Percentiles rank a stretch among this genome's conserved stretches.
These are phyloP conservation scores for Kickxella alabastrina DNA, from an alignment of 192 early-diverging fungal genomes.

Conservation along the genomic window DNA sequence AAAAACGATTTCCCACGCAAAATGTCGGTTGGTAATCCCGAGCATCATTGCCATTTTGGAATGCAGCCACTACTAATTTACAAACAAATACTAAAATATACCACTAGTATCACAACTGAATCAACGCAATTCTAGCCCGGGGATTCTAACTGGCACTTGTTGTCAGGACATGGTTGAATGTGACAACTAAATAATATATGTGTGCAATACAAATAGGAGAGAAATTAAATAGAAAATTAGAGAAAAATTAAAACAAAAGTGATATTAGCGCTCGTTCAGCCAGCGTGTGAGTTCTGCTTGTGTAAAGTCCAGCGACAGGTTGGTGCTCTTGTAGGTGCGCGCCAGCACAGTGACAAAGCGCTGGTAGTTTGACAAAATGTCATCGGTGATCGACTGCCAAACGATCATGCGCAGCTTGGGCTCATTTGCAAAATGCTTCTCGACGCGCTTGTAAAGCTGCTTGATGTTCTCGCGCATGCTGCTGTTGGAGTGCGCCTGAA, in stretches of 20 bases:
- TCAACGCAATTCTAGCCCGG: too few relatives aligned
- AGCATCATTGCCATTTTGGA: too few relatives aligned
- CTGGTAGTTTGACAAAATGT: constrained; percentile 73
- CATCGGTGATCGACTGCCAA: constrained; percentile 88
- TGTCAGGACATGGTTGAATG: too few relatives aligned
- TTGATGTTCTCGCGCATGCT: constrained; percentile 69
- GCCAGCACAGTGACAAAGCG: constrained; percentile 78
- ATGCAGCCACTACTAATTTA: too few relatives aligned
- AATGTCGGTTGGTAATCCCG: too few relatives aligned
- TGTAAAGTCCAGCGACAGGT: constrained; percentile 81
- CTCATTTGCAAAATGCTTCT: constrained; percentile 90
- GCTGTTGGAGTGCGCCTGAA: constrained; percentile 79
- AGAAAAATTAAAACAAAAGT: neutral
- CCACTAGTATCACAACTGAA: too few relatives aligned
- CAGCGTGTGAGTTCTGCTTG: constrained; percentile 47
- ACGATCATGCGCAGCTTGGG: constrained; percentile 79
- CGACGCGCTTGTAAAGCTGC: constrained; percentile 82
- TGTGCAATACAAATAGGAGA: too few relatives aligned
- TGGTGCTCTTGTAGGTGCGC: constrained; percentile 82
- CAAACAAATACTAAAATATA: too few relatives aligned
- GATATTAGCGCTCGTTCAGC: constrained; percentile 35
- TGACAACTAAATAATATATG: too few relatives aligned
- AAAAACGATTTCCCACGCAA: too few relatives aligned
- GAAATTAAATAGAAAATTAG: neutral
- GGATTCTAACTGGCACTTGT: too few relatives aligned